Base-by-base conservation (phyloP, 192 early-diverging fungal genomes). In the Entrophospora sp. region DNA sequence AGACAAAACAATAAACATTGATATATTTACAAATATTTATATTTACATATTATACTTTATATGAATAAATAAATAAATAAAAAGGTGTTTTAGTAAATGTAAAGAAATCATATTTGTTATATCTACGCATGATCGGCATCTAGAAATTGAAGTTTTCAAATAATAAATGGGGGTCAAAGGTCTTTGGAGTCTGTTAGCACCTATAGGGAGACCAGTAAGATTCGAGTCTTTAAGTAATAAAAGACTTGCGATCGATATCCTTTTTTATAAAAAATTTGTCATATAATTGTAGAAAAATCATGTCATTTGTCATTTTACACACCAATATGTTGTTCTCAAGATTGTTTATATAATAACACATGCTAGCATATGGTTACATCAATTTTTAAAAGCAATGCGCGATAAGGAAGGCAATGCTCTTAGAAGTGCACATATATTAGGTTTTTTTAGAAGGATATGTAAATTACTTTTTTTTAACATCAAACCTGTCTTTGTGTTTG, bases 361-460 rank as follows among this genome's bases (percentile, higher is more conserved):
- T 77, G 97, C 95, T 16, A 89, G 86, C 53, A 98, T 99, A 51
- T 99, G 97, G 97, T 81, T 98, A 30, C 85, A 98, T 71, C 97
- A 99, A 80, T 95, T 98, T 64, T 64, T 96, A 34, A 92, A 91
- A 64, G 94, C 95, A 4, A 93, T 98, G 87, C 84, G 87, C 25
- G 94, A 95, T 74, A 81, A 80, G 28, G 85, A 94, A 24, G 97
- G 97, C 2, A 83, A 94, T 63, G 79, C 80, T 18, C 38, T 98
- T 20, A 76, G 77, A 22, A 88, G 90, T 64, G 93, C 91, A 0
- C 95, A 97, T 68, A 77, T 97, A 5, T 70, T 94, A 14, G 97
- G 97, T 5, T 98, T 97, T 79, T 94, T 94, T 67, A 79, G 92
- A 5, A 80, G 97, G 31, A 88, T 98, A 31, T 95, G 92, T 71